Evolutionary conservation across 108 stramenopile species (phyloP).

Genomic region (Pseudonitzschia multiseries): DNA sequence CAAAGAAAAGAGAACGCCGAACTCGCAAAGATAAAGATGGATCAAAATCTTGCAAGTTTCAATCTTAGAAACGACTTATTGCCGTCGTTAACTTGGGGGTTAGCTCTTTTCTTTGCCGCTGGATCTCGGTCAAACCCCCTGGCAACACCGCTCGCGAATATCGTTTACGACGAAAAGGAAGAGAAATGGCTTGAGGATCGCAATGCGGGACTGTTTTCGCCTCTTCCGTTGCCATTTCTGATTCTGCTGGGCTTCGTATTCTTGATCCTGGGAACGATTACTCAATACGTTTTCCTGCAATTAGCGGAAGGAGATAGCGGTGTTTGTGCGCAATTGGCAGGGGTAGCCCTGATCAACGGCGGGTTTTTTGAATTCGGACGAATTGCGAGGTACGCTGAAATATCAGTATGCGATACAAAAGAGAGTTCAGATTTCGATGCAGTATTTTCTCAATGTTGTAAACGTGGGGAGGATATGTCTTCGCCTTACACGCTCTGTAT

Average conservation of each 20-base stretch:
- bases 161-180: slow-evolving; percentile 56
- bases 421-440: neutral
- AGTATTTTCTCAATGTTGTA: neutral
- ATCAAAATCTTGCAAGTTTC: slow-evolving; percentile 29
- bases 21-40: slow-evolving; percentile 24
- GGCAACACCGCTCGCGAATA: slow-evolving; percentile 77
- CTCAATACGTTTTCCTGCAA: slow-evolving; percentile 57
- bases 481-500: neutral
- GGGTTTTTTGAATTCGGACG: slow-evolving; percentile 77
- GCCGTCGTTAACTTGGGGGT: slow-evolving; percentile 56
- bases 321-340: slow-evolving; percentile 65
- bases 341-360: slow-evolving; percentile 68
- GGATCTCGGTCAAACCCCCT: slow-evolving; percentile 78
- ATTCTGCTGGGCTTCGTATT: slow-evolving; percentile 51
- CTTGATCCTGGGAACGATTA: slow-evolving; percentile 50
- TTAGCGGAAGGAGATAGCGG: slow-evolving; percentile 63
- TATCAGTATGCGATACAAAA: slow-evolving; percentile 40
- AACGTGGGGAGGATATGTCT: neutral
- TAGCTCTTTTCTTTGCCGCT: slow-evolving; percentile 66
- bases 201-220: slow-evolving; percentile 73
- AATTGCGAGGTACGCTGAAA: slow-evolving; percentile 40
- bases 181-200: slow-evolving; percentile 77
- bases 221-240: slow-evolving; percentile 54
- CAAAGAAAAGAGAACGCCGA: slow-evolving; percentile 34
- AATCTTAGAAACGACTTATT: slow-evolving; percentile 39